phyloP scores from a whole-genome alignment of 169 alveolate genomes.

The Babesia divergens region DNA sequence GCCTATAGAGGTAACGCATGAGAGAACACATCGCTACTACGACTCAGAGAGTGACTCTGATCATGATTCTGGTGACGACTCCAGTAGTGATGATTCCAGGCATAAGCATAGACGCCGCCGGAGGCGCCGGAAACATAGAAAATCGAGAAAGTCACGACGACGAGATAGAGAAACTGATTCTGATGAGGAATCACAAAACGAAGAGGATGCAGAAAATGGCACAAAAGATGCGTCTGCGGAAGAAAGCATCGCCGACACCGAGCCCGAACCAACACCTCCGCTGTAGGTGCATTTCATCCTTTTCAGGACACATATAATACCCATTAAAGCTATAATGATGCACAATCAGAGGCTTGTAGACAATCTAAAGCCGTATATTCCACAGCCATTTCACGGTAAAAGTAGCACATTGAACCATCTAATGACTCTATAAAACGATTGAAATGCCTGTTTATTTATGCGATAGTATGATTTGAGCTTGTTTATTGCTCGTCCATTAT shows the following conservation, averaged over 20 bases:
- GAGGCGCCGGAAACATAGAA: neutral
- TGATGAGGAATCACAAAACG: neutral
- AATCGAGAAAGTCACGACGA: neutral
- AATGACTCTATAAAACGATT: neutral
- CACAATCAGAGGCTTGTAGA: no score
- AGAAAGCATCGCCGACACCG: neutral
- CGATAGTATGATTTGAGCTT: neutral
- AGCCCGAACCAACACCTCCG: no score
- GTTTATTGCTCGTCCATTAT: slow-evolving; percentile 36
- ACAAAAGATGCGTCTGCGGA: neutral
- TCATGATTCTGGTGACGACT: neutral
- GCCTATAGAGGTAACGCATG: neutral
- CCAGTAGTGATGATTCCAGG: neutral
- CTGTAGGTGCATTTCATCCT: no score
- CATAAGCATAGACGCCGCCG: neutral
- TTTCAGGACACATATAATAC: no score
- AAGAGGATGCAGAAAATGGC: neutral
- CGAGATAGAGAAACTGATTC: neutral
- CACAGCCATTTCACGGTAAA: no score
- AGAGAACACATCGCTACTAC: neutral
- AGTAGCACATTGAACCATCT: no score
- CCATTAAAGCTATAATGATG: no score
- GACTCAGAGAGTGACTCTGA: neutral
- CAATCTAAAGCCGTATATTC: no score
- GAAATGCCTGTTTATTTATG: neutral